Evolutionary conservation across 345 rosid genomes (phyloP).

Genomic region (Boechera stricta): DNA sequence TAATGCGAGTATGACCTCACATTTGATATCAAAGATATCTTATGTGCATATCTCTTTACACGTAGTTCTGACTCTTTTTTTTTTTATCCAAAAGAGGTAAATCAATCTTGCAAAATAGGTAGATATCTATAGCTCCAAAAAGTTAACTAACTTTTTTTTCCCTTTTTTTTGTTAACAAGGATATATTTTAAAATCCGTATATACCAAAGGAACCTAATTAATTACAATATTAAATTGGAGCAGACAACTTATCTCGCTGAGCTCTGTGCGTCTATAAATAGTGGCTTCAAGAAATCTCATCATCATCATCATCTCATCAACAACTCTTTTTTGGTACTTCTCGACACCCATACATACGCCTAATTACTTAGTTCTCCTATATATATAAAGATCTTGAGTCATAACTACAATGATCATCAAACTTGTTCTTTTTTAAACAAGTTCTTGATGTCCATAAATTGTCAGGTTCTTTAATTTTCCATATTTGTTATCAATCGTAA

Average conservation of each 20-base stretch:
- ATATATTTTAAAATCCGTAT: slow-evolving; percentile 11
- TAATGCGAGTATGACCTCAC: too few species aligned
- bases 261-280: slow-evolving; percentile 36
- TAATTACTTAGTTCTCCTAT: neutral
- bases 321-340: slow-evolving; percentile 6
- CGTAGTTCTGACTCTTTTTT: neutral
- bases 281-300: slow-evolving; percentile 31
- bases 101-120: slow-evolving; percentile 3
- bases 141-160: neutral
- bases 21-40: neutral
- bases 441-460: neutral
- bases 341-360: neutral
- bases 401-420: slow-evolving; percentile 5
- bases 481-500: neutral
- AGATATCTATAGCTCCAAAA: neutral
- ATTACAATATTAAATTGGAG: slow-evolving; percentile 18
- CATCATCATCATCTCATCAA: slow-evolving; percentile 35
- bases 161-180: neutral
- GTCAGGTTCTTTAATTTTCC: neutral
- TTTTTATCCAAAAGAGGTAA: slow-evolving; percentile 25
- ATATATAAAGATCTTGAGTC: neutral
- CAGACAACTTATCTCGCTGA: neutral
- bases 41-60: neutral
- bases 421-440: neutral
- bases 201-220: slow-evolving; percentile 13